A percentile compares a stretch with the other conserved stretches of the same genome.
phyloP scores from a whole-genome alignment of 306 rosid species.

The Bauhinia variegata region DNA sequence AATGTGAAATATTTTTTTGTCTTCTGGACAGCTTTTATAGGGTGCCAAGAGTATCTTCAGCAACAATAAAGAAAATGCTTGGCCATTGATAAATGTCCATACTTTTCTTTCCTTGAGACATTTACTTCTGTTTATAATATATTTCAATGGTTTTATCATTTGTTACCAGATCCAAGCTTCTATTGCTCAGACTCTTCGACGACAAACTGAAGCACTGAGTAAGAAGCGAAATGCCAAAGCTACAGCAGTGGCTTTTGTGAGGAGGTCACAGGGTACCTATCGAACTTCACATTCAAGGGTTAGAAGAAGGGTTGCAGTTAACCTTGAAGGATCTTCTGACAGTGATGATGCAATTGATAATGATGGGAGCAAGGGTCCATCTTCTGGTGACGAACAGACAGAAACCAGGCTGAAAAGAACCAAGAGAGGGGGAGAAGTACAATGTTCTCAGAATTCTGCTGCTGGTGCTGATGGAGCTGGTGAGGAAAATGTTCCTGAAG shows the following conservation, averaged over 20 bases:
- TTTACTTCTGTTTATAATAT: slow-evolving; percentile 28
- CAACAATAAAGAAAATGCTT: slow-evolving; percentile 18
- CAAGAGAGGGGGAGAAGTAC: slow-evolving; percentile 58
- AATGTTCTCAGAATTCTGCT: slow-evolving; percentile 58
- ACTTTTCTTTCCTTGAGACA: slow-evolving; percentile 1
- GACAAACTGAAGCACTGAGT: slow-evolving; percentile 69
- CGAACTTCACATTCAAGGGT: slow-evolving; percentile 51
- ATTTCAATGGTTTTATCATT: slow-evolving; percentile 26
- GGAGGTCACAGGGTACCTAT: slow-evolving; percentile 60
- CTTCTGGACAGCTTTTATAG: background rate
- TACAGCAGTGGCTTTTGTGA: slow-evolving; percentile 51
- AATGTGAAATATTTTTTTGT: background rate
- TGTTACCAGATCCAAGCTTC: slow-evolving; percentile 70
- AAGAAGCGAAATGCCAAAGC: slow-evolving; percentile 64
- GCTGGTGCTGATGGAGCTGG: slow-evolving; percentile 55
- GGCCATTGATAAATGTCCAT: slow-evolving; percentile 8
- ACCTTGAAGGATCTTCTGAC: slow-evolving; percentile 56
- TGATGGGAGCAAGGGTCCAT: slow-evolving; percentile 59
- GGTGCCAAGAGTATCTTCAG: background rate
- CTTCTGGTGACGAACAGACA: slow-evolving; percentile 63
- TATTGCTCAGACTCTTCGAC: slow-evolving; percentile 63
- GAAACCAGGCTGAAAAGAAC: slow-evolving; percentile 53
- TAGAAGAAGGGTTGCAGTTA: slow-evolving; percentile 52
- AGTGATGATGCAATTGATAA: slow-evolving; percentile 62
- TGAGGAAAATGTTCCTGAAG: slow-evolving; percentile 61